phyloP scores from a whole-genome alignment of 1,284 basidiomycete genomes.

The Exobasidium rhododendri region DNA sequence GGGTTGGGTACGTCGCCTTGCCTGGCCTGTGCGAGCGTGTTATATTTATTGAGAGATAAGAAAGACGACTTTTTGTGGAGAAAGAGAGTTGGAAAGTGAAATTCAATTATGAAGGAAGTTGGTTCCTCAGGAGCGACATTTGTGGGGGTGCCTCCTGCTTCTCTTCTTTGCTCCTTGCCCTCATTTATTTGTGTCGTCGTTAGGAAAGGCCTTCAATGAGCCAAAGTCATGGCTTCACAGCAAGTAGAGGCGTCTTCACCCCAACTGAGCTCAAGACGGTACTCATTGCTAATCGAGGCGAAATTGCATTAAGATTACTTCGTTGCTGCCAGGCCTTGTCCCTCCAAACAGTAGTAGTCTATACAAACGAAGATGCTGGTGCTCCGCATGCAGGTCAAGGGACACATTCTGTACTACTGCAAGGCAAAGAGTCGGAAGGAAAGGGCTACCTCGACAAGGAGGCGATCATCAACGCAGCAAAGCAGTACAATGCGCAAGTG shows the following conservation, averaged over 20 bases:
- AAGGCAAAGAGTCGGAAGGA: slow-evolving; percentile 58
- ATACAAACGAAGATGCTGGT: slow-evolving; percentile 61
- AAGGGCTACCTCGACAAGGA: slow-evolving; percentile 25
- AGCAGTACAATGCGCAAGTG: slow-evolving; percentile 17
- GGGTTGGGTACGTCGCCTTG: no score
- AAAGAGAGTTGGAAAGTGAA: no score
- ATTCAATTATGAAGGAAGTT: no score
- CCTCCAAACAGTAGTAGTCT: slow-evolving; percentile 61
- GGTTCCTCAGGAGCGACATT: no score
- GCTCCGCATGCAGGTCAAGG: slow-evolving; percentile 57
- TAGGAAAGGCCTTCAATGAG: no score
- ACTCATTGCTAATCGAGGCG: slow-evolving; percentile 60
- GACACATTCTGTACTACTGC: slow-evolving; percentile 18
- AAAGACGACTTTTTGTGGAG: no score
- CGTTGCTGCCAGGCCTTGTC: slow-evolving; percentile 61
- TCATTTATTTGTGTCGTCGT: no score
- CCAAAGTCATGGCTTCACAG: no score
- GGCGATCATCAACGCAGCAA: slow-evolving; percentile 21
- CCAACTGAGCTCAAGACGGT: slow-evolving; percentile 7
- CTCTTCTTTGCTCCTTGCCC: no score
- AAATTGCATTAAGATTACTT: slow-evolving; percentile 63
- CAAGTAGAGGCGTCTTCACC: not conserved
- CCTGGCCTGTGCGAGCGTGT: no score
- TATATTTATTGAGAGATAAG: no score
- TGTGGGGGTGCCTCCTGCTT: no score